Evolutionary conservation across 1,284 basidiomycete species (phyloP), one percentile per base, ranked within the genome.

Genomic region (Ustilago tritici): DNA sequence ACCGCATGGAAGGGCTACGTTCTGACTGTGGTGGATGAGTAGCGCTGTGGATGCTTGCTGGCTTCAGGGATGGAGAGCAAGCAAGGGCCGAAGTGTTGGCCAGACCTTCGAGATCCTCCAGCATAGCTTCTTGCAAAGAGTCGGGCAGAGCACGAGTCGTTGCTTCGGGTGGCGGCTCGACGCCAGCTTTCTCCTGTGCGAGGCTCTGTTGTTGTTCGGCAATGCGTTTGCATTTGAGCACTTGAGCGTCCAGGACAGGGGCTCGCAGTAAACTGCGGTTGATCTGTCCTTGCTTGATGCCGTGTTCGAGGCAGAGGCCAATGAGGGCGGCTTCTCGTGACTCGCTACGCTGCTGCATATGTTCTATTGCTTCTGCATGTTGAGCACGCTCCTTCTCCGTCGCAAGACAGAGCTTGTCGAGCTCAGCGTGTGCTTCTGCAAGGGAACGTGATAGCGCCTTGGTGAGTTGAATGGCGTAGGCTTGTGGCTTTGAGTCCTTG

Each of bases 81-180:
- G 64, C 54, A 14, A 60, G 28, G 10, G 56, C 36, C 7, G 66
- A 72, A 6, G 65, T 60, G 40, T 66, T 71, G 12, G 53, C 53
- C 5, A 66, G 52, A 41, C 68, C 79, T 11, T 81, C 76, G 12
- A 83, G 60, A 36, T 79, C 81, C 4, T 83, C 82, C 3, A 79
- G 70, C 83, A 84, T 84, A 2, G 83, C 83, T 50, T 84, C 82
- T 47, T 79, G 80, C 10, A 84, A 52, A 2, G 82, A 83, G 10
- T 73, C 61, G 8, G 80, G 79, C 15, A 84, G 76, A 34, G 75
- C 68, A 17, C 60, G 69, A 10, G 60, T 59, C n/a, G 54, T 36
- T 12, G 46, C 58, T 47, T 72, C 63, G 19, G 62, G 2, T n/a
- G 64, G 64, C 12, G 62, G 50, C 15, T 66, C 63, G 17, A 52